Evolutionary conservation across 768 basidiomycete genomes (phyloP), one percentile per base, ranked within the genome.

Genomic region (Leccinum rimulosum): DNA sequence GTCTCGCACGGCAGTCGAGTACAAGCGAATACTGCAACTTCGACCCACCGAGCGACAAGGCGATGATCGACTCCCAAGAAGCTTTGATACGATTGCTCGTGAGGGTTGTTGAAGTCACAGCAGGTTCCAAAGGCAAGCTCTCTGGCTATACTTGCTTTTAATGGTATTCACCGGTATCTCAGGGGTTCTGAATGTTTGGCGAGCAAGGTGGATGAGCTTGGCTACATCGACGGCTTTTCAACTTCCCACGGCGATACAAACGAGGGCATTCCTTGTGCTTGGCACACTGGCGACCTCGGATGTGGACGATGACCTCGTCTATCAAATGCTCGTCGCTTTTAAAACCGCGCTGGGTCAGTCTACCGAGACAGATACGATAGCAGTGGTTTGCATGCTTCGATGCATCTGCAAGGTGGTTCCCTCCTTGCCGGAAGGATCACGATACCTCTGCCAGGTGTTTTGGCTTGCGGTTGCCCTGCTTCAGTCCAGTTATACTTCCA

Each of bases 181-280:
- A 91, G 91, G 87, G 11, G 72, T 93, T 3, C 74, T 90, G 31
- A 97, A 97, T 67, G 83, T 90, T 3, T 97, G 95, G 95, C 83
- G 89, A 59, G 92, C 94, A 28, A 82, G 95, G 36, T 96, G 94
- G 93, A 94, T 94, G 89, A 86, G 91, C 45, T 72, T 97, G 58
- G 85, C 93, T 14, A 89, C 91, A 1, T 85, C 91, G 1, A 91
- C 90, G 0, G 93, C 94, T 22, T 96, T 96, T 76, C 95, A 96
- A 67, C 82, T 89, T 50, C 92, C 91, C 4, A 88, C 92, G 0
- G 86, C 89, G 3, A 84, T 94, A n/a, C 95, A 96, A 69, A 85
- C 89, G 28, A 86, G 92, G 10, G 90, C 93, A 0, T 96, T 95
- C 71, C 83, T 90, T 33, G 85, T 89, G 3, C 81, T 97, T 9